A percentile compares a stretch with the other conserved stretches of the same genome.
These are phyloP conservation scores for Glycyrrhiza uralensis DNA, from an alignment of 306 rosid genomes.

Conservation along the genomic window DNA sequence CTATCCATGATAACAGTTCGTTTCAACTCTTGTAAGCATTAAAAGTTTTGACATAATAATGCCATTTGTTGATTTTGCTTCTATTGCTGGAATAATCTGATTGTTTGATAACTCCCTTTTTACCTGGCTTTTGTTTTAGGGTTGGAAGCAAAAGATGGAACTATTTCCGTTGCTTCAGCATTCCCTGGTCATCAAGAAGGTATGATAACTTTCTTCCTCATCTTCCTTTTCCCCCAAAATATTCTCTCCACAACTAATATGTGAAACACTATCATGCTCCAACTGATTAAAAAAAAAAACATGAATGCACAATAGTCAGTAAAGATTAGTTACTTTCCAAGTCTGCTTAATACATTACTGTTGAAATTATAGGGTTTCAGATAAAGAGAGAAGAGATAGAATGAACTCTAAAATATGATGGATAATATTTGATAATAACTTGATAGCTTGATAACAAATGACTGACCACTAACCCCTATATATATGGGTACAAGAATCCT, in stretches of 20 bases:
- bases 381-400: no score
- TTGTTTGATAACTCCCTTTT: not conserved
- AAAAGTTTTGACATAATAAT: not conserved
- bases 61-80: not conserved
- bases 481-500: no score
- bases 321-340: not conserved
- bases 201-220: slow-evolving; percentile 3
- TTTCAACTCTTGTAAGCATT: no score
- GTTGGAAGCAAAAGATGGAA: slow-evolving; percentile 58
- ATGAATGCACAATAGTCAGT: no score
- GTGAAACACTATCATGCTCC: not conserved
- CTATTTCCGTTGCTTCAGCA: slow-evolving; percentile 70
- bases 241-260: no score
- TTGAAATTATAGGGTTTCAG: no score
- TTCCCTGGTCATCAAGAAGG: slow-evolving; percentile 68
- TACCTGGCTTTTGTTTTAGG: slow-evolving; percentile 26
- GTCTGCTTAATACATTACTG: not conserved
- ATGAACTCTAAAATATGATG: no score
- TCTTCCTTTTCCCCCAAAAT: not conserved
- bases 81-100: not conserved
- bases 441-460: no score
- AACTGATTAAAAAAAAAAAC: no score
- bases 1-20: not conserved
- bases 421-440: no score
- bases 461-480: no score